A percentile compares a stretch with the other conserved stretches of the same genome.
Evolutionary conservation across 1,284 basidiomycete species (phyloP).

Genomic region (Trametes pubescens): DNA sequence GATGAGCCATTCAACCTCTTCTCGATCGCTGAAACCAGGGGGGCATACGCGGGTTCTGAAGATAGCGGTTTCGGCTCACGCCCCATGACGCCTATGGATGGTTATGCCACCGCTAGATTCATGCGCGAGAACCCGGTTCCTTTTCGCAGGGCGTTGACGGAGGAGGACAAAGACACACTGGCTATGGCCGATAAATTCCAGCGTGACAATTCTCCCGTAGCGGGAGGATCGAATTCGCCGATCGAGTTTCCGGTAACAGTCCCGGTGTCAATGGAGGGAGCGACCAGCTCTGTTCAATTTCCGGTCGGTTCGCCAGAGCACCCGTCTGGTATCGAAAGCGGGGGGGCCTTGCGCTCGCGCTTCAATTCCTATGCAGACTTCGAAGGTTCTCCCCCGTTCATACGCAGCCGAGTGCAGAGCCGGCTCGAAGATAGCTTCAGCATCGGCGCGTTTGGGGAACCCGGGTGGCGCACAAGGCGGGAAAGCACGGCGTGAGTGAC

Average conservation of each 20-base stretch:
- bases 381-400: constrained; percentile 75
- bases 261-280: constrained; percentile 57
- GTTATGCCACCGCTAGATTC: constrained; percentile 54
- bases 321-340: constrained; percentile 53
- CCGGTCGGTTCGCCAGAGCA: constrained; percentile 80
- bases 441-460: constrained; percentile 52
- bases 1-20: constrained; percentile 82
- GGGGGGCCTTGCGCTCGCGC: constrained; percentile 62
- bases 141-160: constrained; percentile 80
- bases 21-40: constrained; percentile 78
- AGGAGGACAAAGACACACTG: constrained; percentile 74
- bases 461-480: constrained; percentile 80
- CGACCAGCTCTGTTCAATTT: constrained; percentile 80
- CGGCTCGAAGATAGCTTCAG: constrained; percentile 63
- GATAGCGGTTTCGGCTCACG: constrained; percentile 60
- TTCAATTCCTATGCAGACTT: constrained; percentile 76
- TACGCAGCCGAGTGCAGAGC: constrained; percentile 83
- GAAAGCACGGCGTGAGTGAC: constrained; percentile 82
- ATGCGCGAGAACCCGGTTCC: constrained; percentile 73
- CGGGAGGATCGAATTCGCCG: constrained; percentile 56
- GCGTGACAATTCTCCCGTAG: constrained; percentile 55
- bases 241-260: constrained; percentile 62
- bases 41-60: constrained; percentile 61
- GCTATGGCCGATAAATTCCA: constrained; percentile 51
- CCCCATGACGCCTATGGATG: constrained; percentile 57